Base-by-base conservation (phyloP, 1,139 yeast genomes). In the Candida tetrigidarum region DNA sequence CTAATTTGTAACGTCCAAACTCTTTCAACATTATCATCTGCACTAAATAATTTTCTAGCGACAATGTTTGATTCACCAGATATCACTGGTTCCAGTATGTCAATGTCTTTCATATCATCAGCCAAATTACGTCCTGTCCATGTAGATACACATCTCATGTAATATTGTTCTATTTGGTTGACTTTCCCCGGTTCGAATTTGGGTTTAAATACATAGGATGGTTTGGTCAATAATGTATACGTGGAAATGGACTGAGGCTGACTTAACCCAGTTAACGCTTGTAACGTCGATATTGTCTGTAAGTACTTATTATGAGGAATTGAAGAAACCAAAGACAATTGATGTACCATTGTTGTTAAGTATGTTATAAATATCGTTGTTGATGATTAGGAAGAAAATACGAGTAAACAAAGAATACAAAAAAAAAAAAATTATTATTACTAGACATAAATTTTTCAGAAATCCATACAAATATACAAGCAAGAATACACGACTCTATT, bases 1-100 rank as follows among this genome's bases (percentile, higher is more conserved):
- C 83, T 72, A 18, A 86, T 74, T 52, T 83, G 86, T 23, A 90
- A 56, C 1, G 84, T 76, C 96, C 96, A 87, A 30, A 54, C 60
- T 47, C 60, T 54, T 64, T 72, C 49, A 56, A 62, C 52, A 23
- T 62, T 62, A 19, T 63, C 66, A 30, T 63, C 65, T 14, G 63
- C 66, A 18, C 54, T 46, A 46, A 73, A 72, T 35, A 72, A 55
- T 29, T 67, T 55, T 37, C 60, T 65, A 37, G 56, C 53, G 6
- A 66, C 49, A 7, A 55, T 50, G 42, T 58, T 55, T 28, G 50
- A 47, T 36, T 51, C 54, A 26, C 46, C 60, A 35, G 54, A 44
- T 4, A 63, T 41, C 4, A 66, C 44, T 0, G 77, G 73, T 27
- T 49, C 39, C 10, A 64, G 47, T n/a, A 71, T 54, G 43, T 68